Percentiles rank a stretch among this genome's conserved stretches.
These are phyloP conservation scores for Phytopythium chamaehyphon DNA, from an alignment of 352 stramenopile genomes.

Conservation along the genomic window DNA sequence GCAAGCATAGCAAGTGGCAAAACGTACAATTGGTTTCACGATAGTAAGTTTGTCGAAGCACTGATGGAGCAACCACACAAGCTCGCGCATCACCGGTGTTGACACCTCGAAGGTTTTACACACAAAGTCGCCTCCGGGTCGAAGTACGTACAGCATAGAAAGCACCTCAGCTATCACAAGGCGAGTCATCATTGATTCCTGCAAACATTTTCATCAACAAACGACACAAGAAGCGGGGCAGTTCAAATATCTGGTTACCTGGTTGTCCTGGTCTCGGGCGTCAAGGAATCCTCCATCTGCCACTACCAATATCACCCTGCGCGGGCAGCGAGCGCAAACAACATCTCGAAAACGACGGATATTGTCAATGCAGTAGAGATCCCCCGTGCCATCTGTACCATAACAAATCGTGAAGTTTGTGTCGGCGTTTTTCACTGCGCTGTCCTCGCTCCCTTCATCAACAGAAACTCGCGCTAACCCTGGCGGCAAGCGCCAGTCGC, in stretches of 20 bases:
- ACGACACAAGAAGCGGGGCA: no score
- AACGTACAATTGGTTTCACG: constrained; percentile 60
- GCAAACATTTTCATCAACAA: not conserved
- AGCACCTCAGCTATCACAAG: constrained; percentile 58
- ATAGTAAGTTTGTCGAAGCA: constrained; percentile 59
- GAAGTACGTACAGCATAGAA: constrained; percentile 53
- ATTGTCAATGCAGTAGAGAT: constrained; percentile 61
- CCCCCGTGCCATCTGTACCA: constrained; percentile 62
- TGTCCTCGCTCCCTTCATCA: not conserved
- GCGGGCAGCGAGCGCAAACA: constrained; percentile 21
- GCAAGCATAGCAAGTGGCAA: not conserved
- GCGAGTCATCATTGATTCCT: constrained; percentile 64
- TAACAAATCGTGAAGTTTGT: constrained; percentile 47
- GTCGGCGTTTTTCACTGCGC: not conserved
- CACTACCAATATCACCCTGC: constrained; percentile 53
- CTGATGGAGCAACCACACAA: constrained; percentile 60
- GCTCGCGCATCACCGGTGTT: constrained; percentile 50
- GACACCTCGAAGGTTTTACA: constrained; percentile 82
- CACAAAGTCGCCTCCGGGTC: constrained; percentile 47
- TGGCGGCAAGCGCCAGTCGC: constrained; percentile 39
- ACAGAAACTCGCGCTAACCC: not conserved
- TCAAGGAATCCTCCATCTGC: constrained; percentile 74
- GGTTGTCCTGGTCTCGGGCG: constrained; percentile 49
- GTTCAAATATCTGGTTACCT: constrained; percentile 46
- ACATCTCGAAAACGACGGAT: constrained; percentile 45